Evolutionary conservation across 75 land plant genomes (phyloP).

Genomic region (Selaginella moellendorffii): DNA sequence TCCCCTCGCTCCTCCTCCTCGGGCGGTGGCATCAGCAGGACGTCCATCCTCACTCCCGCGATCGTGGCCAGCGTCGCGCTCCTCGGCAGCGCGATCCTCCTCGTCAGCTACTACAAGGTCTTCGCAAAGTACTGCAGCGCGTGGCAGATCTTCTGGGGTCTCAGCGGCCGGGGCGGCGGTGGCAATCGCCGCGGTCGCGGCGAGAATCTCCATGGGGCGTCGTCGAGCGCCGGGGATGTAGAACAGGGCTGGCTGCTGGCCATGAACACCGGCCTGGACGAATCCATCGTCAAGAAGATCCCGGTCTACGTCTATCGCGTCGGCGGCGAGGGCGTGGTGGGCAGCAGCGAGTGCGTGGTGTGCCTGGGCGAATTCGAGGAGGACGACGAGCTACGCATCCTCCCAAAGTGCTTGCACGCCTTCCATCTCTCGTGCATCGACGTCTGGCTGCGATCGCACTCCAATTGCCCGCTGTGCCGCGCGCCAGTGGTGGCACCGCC

Average conservation of each 20-base stretch:
- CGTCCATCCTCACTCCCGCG: background rate
- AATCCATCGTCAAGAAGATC: constrained; percentile 39
- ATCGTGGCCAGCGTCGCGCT: background rate
- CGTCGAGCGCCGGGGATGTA: no score
- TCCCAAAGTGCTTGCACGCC: constrained; percentile 45
- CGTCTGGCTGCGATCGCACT: constrained; percentile 46
- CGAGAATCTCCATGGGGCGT: background rate
- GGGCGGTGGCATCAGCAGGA: background rate
- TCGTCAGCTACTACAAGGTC: background rate
- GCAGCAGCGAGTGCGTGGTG: constrained; percentile 44
- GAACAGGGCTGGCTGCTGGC: background rate
- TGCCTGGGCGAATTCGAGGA: constrained; percentile 37
- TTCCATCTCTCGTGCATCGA: constrained; percentile 49
- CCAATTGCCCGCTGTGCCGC: constrained; percentile 43
- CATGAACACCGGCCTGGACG: constrained; percentile 33
- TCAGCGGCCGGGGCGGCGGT: background rate
- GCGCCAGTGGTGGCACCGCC: background rate
- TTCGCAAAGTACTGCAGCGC: background rate
- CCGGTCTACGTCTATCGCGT: constrained; percentile 34
- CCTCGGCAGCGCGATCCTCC: background rate
- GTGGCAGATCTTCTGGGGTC: background rate
- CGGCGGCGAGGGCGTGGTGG: constrained; percentile 27
- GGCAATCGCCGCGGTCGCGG: background rate
- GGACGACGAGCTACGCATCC: constrained; percentile 36
- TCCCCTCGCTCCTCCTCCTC: background rate